A percentile compares a stretch with the other conserved stretches of the same genome.
These are phyloP conservation scores for Pythium oligandrum DNA, from an alignment of 352 stramenopile genomes.

Conservation along the genomic window DNA sequence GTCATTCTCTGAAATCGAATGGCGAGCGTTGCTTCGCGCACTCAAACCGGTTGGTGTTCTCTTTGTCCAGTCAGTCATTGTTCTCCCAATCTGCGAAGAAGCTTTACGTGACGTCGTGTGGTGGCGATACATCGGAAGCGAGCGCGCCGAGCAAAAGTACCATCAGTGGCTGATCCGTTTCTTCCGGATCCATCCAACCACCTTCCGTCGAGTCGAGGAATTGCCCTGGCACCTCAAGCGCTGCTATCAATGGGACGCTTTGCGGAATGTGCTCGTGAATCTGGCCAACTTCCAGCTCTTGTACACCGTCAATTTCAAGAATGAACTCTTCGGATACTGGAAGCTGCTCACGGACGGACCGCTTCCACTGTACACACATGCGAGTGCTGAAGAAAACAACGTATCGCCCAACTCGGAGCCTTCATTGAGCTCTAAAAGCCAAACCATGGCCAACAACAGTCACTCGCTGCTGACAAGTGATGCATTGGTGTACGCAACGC, in stretches of 20 bases:
- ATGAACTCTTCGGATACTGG: constrained; percentile 91
- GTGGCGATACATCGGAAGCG: constrained; percentile 80
- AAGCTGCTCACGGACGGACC: constrained; percentile 78
- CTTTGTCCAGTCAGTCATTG: constrained; percentile 80
- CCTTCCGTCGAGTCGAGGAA: constrained; percentile 82
- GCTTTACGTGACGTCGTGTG: constrained; percentile 85
- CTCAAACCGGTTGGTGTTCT: constrained; percentile 71
- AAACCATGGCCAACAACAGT: constrained; percentile 1
- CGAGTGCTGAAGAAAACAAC: constrained; percentile 11
- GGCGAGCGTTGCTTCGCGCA: constrained; percentile 65
- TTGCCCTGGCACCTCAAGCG: constrained; percentile 91
- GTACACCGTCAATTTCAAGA: constrained; percentile 86
- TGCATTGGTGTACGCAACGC: constrained; percentile 40
- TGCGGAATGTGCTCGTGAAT: constrained; percentile 87
- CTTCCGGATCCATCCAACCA: constrained; percentile 76
- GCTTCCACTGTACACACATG: constrained; percentile 36
- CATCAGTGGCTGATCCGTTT: constrained; percentile 84
- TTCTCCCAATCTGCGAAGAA: constrained; percentile 87
- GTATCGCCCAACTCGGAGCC: background rate
- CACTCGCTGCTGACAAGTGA: constrained; percentile 11
- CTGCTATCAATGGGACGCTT: constrained; percentile 81
- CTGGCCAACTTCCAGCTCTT: constrained; percentile 90
- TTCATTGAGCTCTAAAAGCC: too few species aligned
- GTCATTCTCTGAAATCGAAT: constrained; percentile 65
- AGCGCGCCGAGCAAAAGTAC: constrained; percentile 61